Base-by-base conservation (phyloP, 306 rosid genomes). In the Comarum palustre region DNA sequence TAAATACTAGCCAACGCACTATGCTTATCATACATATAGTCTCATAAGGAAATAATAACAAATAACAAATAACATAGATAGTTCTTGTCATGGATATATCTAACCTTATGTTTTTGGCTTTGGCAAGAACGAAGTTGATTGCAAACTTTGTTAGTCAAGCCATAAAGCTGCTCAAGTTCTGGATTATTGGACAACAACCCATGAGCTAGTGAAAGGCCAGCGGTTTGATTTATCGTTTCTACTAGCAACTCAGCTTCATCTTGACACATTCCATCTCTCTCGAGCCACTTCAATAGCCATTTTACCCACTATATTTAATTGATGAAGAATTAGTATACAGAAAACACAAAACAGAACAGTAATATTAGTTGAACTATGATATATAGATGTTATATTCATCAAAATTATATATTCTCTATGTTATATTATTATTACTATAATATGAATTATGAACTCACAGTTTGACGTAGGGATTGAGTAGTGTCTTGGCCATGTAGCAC, bases 281-380 rank as follows among this genome's bases (percentile, higher is more conserved):
- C 79, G 71, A 82, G 70, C 96, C 99, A 92, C 75, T 81, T 86
- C 50, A 84, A 62, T 45, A 95, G 78, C 97, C 96, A 95, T 66
- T 88, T 86, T 73, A 78, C 77, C 99, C 97, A 95, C 96, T 95
- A 54, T 17, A 62, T 57, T 51, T 22, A 32, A 11, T 8, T 45
- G 42, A 68, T 45, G 42, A 68, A 29, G 69, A 65, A 60, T 6
- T 39, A 39, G 8, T 10, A 10, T 57, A 1, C 13, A 16, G 34
- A 41, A 72, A 3, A 25, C 4, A 59, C 38, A 36, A 0, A 60
- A 10, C 32, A 12, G 25, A 60, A 10, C 32, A 12, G 25, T 5
- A 12, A 9, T 12, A 60, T 31, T 60, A 60, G 22, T 59, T 2
- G 16, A 9, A 9, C 25, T 19, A 51, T 55, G 16, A 4, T 9